These are phyloP conservation scores for Trichosporon ovoides DNA, from an alignment of 1,284 basidiomycete genomes.

Conservation along the genomic window DNA sequence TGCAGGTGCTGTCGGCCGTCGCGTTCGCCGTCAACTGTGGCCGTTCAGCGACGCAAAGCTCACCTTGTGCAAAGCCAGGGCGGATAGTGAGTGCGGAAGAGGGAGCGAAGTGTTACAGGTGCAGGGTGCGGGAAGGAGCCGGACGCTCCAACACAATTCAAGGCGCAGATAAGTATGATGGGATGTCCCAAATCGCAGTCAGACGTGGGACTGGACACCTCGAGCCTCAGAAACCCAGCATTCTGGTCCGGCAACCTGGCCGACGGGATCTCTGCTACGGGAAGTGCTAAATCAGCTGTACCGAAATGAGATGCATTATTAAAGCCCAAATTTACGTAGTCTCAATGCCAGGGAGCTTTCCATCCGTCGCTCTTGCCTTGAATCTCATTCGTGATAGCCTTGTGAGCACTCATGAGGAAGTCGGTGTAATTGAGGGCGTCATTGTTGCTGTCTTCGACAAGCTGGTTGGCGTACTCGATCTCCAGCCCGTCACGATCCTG, in stretches of 20 bases:
- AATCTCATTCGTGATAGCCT: slow-evolving; percentile 48
- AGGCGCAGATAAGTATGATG: neutral
- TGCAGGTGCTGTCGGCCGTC: too few species aligned
- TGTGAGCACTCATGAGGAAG: slow-evolving; percentile 52
- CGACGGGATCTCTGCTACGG: too few species aligned
- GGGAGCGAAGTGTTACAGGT: neutral
- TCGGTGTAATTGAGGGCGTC: slow-evolving; percentile 84
- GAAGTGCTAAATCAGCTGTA: neutral
- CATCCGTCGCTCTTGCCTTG: slow-evolving; percentile 45
- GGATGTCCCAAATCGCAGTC: neutral
- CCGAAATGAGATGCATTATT: neutral
- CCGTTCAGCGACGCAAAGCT: too few species aligned
- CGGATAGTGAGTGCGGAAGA: neutral
- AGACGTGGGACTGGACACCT: neutral
- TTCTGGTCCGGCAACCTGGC: too few species aligned
- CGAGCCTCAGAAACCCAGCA: neutral
- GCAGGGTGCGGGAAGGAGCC: neutral
- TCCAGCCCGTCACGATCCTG: slow-evolving; percentile 92
- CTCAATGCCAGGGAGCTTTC: slow-evolving; percentile 36
- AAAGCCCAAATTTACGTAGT: neutral
- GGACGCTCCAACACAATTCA: neutral
- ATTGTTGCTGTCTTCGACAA: slow-evolving; percentile 96
- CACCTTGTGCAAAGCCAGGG: neutral
- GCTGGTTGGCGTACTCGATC: slow-evolving; percentile 93
- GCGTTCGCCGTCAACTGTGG: too few species aligned